Base-by-base conservation (phyloP, 2,329 filamentous ascomycete species). In the Pyrenophora graminea region DNA sequence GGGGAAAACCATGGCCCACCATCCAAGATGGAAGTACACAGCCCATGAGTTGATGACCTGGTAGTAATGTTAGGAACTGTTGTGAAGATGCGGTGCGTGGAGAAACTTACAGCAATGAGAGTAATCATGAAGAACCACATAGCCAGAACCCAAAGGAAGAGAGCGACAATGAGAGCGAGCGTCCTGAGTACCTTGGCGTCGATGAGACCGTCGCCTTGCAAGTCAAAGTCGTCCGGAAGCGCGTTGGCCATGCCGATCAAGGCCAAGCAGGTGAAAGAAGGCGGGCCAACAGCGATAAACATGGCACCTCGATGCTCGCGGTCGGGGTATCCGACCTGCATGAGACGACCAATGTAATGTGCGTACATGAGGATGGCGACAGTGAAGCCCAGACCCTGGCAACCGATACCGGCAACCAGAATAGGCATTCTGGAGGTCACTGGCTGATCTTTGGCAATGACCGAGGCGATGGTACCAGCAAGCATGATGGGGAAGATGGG, bases 401-500 rank as follows among this genome's bases (percentile, higher is more conserved):
- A 88, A 0, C 84, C 85, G 31, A 89, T 69, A 3, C 88, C 88
- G 0, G 83, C 85, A 21, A 84, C 77, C 47, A 89, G 76, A 53
- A 91, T 88, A 2, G 85, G 80, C 18, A 89, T 70, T 1, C 84
- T 80, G 0, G 79, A 68, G 6, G 77, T 69, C 1, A 80, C 71
- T 0, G 85, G 83, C 55, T 90, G 87, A 0, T 80, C 79, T 4
- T 79, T 76, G 6, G 82, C 79, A 43, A 90, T 86, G 51, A 87
- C 81, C 1, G 83, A 82, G 1, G 87, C 86, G 38, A 90, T 83
- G 2, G 87, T 90, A 2, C 88, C 87, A 1, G 81, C 82, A 7
- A 90, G 77, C 87, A 90, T 90, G 68, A 88, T 78, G 13, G 87
- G 87, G 69, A 90, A 90, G 62, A 89, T 86, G 36, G 87, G 87